Evolutionary conservation across 73 alveolate species (phyloP).

Genomic region (Tetrahymena thermophila): DNA sequence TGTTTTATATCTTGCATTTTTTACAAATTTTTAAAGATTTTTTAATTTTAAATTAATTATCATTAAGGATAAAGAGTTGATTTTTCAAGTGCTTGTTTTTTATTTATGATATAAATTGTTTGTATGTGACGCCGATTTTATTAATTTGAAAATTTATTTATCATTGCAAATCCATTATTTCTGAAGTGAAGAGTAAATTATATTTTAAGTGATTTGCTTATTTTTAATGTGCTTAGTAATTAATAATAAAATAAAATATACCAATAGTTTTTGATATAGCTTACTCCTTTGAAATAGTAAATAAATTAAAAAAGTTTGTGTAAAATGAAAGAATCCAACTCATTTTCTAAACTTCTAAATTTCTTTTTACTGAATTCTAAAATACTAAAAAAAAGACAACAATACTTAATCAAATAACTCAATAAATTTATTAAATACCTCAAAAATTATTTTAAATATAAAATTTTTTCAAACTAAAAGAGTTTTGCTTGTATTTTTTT

Average conservation of each 20-base stretch:
- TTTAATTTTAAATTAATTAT: not conserved
- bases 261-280: not conserved
- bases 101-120: not conserved
- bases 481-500: no score
- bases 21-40: not conserved
- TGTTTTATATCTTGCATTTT: not conserved
- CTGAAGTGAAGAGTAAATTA: not conserved
- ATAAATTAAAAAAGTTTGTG: not conserved
- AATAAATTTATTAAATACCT: not conserved
- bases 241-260: not conserved
- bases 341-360: not conserved
- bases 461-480: no score
- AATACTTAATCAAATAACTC: not conserved
- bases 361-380: not conserved
- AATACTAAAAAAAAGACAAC: not conserved
- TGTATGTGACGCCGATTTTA: not conserved
- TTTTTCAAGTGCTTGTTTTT: not conserved
- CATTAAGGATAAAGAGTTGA: not conserved
- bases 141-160: not conserved
- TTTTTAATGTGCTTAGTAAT: not conserved
- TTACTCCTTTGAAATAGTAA: not conserved
- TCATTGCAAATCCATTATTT: not conserved
- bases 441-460: no score
- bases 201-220: not conserved
- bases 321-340: not conserved